Evolutionary conservation across 495 filamentous ascomycete species (phyloP).

Genomic region (Hapsidospora chrysogenum): DNA sequence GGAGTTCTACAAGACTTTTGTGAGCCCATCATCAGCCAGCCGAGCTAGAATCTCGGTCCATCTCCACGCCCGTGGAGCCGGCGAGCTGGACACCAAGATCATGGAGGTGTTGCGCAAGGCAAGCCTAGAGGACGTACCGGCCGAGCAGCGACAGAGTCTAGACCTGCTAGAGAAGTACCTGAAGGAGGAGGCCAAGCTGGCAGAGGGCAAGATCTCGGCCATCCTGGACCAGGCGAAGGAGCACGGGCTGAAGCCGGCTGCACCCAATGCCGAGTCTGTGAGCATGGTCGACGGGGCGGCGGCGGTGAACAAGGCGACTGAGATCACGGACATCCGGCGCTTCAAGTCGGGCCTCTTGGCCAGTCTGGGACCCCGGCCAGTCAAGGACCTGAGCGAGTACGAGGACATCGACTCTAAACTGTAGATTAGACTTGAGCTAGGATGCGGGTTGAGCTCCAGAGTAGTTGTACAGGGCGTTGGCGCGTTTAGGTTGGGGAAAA

Average conservation of each 20-base stretch:
- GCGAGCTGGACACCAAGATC: slow-evolving; percentile 33
- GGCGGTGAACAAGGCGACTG: slow-evolving; percentile 17
- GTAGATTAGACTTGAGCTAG: no score
- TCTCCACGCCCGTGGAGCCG: slow-evolving; percentile 52
- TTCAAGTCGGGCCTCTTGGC: slow-evolving; percentile 60
- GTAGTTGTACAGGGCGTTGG: no score
- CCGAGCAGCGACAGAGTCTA: slow-evolving; percentile 14
- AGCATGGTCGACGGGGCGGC: slow-evolving; percentile 12
- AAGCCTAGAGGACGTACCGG: neutral
- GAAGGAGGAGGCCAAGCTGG: slow-evolving; percentile 14
- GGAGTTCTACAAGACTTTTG: slow-evolving; percentile 62
- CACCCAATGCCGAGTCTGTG: neutral
- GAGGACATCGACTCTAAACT: slow-evolving; percentile 70
- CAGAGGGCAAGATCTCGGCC: slow-evolving; percentile 16
- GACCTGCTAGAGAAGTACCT: slow-evolving; percentile 18
- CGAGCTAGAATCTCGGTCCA: slow-evolving; percentile 76
- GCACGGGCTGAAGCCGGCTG: slow-evolving; percentile 17
- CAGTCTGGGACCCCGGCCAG: slow-evolving; percentile 50
- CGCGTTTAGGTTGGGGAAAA: no score
- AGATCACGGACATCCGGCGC: slow-evolving; percentile 54
- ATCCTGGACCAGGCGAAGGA: slow-evolving; percentile 20
- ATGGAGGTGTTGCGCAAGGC: slow-evolving; percentile 27
- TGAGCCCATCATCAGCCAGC: slow-evolving; percentile 51
- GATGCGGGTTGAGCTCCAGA: no score
- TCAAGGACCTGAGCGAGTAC: slow-evolving; percentile 63